Conservation (phyloP, 1,139 yeast genomes). For the Blastobotrys illinoisensis region DNA sequence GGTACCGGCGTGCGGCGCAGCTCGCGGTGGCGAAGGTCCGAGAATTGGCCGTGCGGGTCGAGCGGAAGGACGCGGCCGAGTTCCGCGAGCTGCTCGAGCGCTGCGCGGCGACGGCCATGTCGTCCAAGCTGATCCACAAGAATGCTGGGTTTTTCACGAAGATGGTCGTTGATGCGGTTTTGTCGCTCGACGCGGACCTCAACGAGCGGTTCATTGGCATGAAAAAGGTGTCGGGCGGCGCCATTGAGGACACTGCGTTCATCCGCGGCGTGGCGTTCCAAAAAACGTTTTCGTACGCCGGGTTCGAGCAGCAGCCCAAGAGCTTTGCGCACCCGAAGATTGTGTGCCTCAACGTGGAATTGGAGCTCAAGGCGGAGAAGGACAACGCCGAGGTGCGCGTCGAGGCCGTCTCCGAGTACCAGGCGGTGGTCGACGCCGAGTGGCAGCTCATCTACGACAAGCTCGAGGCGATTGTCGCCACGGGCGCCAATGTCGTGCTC, state of each 20-base stretch:
- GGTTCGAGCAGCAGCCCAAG: conserved; percentile 98
- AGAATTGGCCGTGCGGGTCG: conserved; percentile 68
- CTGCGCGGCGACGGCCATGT: conserved; percentile 97
- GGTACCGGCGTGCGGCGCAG: conserved; percentile 75
- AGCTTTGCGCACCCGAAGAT: conserved; percentile 73
- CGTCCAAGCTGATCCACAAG: conserved; percentile 83
- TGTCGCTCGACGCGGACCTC: conserved; percentile 75
- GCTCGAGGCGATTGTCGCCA: conserved; percentile 69
- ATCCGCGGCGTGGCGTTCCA: conserved; percentile 95
- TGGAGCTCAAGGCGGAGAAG: conserved; percentile 95
- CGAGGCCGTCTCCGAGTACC: conserved; percentile 89
- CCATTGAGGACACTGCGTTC: conserved; percentile 86
- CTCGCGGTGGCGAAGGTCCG: conserved; percentile 68
- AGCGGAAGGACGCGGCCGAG: conserved; percentile 38
- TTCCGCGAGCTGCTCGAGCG: conserved; percentile 76
- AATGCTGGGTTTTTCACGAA: conserved; percentile 86
- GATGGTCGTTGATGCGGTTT: conserved; percentile 95
- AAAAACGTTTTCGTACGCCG: conserved; percentile 95
- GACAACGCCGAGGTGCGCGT: conserved; percentile 99
- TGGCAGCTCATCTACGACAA: conserved; percentile 91
- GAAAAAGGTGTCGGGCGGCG: conserved; percentile 94
- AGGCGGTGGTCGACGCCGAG: conserved; percentile 95
- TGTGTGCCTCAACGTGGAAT: conserved; percentile 80
- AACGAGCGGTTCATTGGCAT: conserved; percentile 91
- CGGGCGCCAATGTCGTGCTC: conserved; percentile 90